Evolutionary conservation across 2,329 filamentous ascomycete species (phyloP), one percentile per base, ranked within the genome.

Genomic region (Claviceps spartinae): DNA sequence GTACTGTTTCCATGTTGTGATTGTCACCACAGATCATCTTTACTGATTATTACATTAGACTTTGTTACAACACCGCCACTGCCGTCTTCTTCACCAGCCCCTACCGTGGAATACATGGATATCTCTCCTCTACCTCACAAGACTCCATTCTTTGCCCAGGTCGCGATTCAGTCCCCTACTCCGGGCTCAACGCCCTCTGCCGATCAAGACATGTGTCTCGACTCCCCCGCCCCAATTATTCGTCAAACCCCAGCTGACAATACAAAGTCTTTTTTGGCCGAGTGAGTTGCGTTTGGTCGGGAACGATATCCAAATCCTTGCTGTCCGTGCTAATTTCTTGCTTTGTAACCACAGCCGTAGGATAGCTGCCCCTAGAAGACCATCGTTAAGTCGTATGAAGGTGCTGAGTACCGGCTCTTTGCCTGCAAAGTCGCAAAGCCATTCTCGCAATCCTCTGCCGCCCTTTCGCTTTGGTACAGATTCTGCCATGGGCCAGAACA

Each of bases 71-170:
- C 90, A 40, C 89, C 93, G 54, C 87, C 88, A 44, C 74, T 95
- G 50, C 83, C 70, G 2, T 86, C 88, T 1, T 96, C 90, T 6
- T 95, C 91, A 45, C 89, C 90, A 6, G 81, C 79, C 52, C 77
- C 78, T 38, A 69, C 75, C 51, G 77, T 79, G 55, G 89, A 95
- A 66, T 75, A 81, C 52, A 95, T 97, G 88, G 90, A 97, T 63
- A 83, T 96, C 67, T 96, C 91, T 45, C 91, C 93, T 41, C 71
- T 97, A 42, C 90, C 89, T 54, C 88, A 95, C 73, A 96, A 95
- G 73, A 73, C 78, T 34, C 77, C 85, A 13, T 89, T 81, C 62
- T 69, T 75, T 69, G 67, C 75, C 34, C 76, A 85, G 58, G 73
- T 86, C 56, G 82, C 85, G 57, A 68, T 88, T 51, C 77, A 81